phyloP scores from a whole-genome alignment of 1,139 yeast species.

The Lodderomyces pseudojiufengensis region DNA sequence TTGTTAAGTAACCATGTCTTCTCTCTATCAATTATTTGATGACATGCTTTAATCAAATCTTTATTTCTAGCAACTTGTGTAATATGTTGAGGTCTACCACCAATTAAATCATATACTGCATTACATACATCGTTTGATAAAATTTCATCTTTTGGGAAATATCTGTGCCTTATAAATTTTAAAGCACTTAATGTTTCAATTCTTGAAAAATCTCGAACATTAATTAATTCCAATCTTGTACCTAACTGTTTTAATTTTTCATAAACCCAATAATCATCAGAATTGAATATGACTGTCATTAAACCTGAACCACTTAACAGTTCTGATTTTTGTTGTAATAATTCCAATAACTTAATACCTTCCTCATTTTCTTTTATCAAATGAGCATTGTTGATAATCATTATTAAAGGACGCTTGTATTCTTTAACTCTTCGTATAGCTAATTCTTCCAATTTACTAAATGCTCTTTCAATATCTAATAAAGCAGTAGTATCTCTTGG shows the following conservation, averaged over 20 bases:
- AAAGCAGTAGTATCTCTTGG: conserved; percentile 84
- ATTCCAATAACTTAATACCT: conserved; percentile 67
- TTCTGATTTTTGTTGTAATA: conserved; percentile 82
- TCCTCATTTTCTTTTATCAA: conserved; percentile 70
- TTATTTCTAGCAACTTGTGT: conserved; percentile 67
- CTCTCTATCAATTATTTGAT: conserved; percentile 70
- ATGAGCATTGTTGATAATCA: conserved; percentile 74
- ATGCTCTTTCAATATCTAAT: conserved; percentile 79
- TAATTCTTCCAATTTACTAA: conserved; percentile 69
- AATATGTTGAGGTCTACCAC: conserved; percentile 83
- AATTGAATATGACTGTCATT: conserved; percentile 71
- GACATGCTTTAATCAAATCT: conserved; percentile 63
- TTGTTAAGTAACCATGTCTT: conserved; percentile 84
- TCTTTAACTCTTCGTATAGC: conserved; percentile 49
- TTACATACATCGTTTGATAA: conserved; percentile 41
- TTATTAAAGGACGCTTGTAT: conserved; percentile 52
- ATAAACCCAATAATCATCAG: conserved; percentile 86
- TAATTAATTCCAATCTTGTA: conserved; percentile 69
- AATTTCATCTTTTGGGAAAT: conserved; percentile 36
- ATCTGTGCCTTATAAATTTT: conserved; percentile 47
- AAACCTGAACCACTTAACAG: conserved; percentile 71
- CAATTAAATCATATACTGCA: conserved; percentile 64
- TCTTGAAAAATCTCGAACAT: conserved; percentile 64
- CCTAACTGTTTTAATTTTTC: conserved; percentile 72
- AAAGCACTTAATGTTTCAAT: conserved; percentile 56